These are phyloP conservation scores for Fusarium udum DNA, from an alignment of 2,329 filamentous ascomycete species.

Conservation along the genomic window DNA sequence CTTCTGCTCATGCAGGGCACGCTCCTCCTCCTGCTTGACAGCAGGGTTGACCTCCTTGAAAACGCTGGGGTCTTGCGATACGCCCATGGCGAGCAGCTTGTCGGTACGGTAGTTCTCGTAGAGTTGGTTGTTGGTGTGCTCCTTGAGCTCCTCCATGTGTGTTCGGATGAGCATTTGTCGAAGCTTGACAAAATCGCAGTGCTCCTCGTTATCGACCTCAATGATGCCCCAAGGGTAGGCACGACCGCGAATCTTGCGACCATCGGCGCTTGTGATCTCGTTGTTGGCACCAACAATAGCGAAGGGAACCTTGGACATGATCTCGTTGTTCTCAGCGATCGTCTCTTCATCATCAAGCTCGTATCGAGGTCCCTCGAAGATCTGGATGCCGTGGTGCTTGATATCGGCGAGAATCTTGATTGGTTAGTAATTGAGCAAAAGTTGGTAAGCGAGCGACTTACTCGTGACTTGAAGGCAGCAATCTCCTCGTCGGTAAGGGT, in stretches of 20 bases:
- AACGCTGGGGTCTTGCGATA: slow-evolving; percentile 96
- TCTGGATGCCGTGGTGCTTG: slow-evolving; percentile 96
- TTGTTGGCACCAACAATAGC: slow-evolving; percentile 97
- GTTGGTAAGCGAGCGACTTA: slow-evolving; percentile 62
- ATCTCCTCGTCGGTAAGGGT: slow-evolving; percentile 98
- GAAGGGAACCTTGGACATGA: slow-evolving; percentile 99
- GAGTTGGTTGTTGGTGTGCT: slow-evolving; percentile 98
- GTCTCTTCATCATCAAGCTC: slow-evolving; percentile 99
- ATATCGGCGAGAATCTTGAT: slow-evolving; percentile 93
- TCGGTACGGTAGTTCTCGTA: slow-evolving; percentile 99
- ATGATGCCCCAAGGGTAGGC: slow-evolving; percentile 98
- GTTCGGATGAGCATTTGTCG: slow-evolving; percentile 99
- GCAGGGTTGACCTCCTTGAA: slow-evolving; percentile 99
- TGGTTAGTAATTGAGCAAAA: slow-evolving; percentile 18
- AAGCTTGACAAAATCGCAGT: slow-evolving; percentile 99
- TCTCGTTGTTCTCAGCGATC: slow-evolving; percentile 99
- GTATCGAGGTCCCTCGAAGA: slow-evolving; percentile 98
- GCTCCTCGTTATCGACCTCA: slow-evolving; percentile 99
- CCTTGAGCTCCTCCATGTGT: slow-evolving; percentile 99
- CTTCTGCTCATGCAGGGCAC: slow-evolving; percentile 98
- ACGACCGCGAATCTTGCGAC: slow-evolving; percentile 94
- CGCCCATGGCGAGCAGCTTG: slow-evolving; percentile 98
- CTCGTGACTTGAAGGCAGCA: slow-evolving; percentile 91
- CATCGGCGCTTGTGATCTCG: slow-evolving; percentile 90
- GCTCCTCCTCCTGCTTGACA: slow-evolving; percentile 99